Conservation (phyloP, 306 rosid genomes). For the Astragalus glycyphyllos region DNA sequence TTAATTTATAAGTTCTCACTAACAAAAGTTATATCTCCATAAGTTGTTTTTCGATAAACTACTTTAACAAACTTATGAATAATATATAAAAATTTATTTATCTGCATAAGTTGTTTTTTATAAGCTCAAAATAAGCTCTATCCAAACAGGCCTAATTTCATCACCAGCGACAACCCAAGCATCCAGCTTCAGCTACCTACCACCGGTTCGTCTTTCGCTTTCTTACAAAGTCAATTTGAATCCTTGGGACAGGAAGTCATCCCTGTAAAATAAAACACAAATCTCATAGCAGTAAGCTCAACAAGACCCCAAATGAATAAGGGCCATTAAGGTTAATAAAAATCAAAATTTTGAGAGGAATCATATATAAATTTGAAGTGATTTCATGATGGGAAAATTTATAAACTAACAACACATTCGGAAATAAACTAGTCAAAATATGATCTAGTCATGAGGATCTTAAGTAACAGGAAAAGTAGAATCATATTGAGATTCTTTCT, state of each 20-base stretch:
- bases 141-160: too few species aligned
- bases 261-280: conserved; percentile 47
- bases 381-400: neutral
- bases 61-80: too few species aligned
- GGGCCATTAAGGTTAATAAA: neutral
- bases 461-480: neutral
- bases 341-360: neutral
- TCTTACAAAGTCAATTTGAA: conserved; percentile 61
- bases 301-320: neutral
- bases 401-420: neutral
- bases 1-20: too few species aligned
- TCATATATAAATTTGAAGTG: neutral
- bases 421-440: neutral
- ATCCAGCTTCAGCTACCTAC: conserved; percentile 18
- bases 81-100: too few species aligned
- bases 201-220: conserved; percentile 13
- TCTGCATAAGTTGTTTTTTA: too few species aligned
- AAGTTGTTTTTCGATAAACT: too few species aligned
- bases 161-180: neutral
- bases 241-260: conserved; percentile 66
- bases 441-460: neutral
- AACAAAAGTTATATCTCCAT: too few species aligned
- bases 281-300: conserved; percentile 9
- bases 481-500: neutral
- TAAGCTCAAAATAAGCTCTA: too few species aligned